phyloP scores from a whole-genome alignment of 2,329 filamentous ascomycete genomes.

The Lecanoromycetidae sp. region DNA sequence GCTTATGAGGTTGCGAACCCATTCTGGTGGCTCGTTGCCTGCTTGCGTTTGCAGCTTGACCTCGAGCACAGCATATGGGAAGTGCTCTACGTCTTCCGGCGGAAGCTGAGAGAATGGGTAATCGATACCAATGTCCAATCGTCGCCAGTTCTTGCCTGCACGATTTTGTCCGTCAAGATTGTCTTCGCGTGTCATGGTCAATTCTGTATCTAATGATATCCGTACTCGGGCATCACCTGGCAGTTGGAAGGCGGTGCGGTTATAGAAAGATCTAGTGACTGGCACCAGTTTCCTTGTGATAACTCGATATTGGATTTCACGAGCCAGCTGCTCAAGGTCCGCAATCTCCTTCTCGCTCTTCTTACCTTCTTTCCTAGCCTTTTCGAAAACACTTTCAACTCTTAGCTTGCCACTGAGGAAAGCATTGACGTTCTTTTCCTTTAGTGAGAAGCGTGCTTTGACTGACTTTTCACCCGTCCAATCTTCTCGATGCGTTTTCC shows the following conservation, averaged over 20 bases:
- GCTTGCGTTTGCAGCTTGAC: constrained; percentile 96
- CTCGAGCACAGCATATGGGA: constrained; percentile 91
- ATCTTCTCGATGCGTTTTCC: constrained; percentile 96
- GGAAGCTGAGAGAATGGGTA: constrained; percentile 86
- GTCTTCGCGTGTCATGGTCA: constrained; percentile 91
- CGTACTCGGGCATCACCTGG: constrained; percentile 91
- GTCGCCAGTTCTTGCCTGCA: constrained; percentile 80
- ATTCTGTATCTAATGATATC: constrained; percentile 90
- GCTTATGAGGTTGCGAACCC: constrained; percentile 85
- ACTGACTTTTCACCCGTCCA: constrained; percentile 99
- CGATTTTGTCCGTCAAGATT: constrained; percentile 72
- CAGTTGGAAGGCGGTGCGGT: constrained; percentile 93
- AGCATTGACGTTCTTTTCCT: constrained; percentile 94
- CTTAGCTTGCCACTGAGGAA: constrained; percentile 77
- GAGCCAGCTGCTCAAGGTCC: constrained; percentile 74
- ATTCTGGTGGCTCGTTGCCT: constrained; percentile 88
- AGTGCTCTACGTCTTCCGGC: constrained; percentile 71
- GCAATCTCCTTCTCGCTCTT: constrained; percentile 85
- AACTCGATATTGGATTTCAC: constrained; percentile 87
- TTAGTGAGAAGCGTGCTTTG: constrained; percentile 86
- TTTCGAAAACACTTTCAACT: constrained; percentile 84
- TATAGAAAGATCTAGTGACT: constrained; percentile 92
- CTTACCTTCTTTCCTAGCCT: constrained; percentile 88
- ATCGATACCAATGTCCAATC: constrained; percentile 95
- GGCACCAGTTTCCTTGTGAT: constrained; percentile 77